These are phyloP conservation scores for Claviceps digitariae DNA, from an alignment of 2,329 filamentous ascomycete species.

Conservation along the genomic window DNA sequence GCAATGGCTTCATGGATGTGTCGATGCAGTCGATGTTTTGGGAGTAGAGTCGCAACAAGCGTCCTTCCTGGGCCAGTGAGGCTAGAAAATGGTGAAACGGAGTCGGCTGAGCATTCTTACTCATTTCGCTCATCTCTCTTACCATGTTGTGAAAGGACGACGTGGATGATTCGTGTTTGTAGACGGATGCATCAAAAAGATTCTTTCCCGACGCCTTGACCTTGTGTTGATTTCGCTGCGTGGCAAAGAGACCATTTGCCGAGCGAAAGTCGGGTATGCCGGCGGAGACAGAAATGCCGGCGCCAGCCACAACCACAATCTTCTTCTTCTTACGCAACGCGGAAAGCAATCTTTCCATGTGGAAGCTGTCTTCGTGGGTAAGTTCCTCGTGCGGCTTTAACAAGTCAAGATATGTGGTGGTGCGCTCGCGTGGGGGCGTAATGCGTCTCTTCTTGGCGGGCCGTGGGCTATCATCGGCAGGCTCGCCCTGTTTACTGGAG, in stretches of 20 bases:
- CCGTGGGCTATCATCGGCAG: slow-evolving; percentile 43
- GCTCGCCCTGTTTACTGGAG: slow-evolving; percentile 31
- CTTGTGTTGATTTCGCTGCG: slow-evolving; percentile 74
- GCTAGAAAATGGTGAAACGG: slow-evolving; percentile 89
- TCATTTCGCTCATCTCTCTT: slow-evolving; percentile 68
- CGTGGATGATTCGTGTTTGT: slow-evolving; percentile 80
- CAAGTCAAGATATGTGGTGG: slow-evolving; percentile 71
- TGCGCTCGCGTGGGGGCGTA: slow-evolving; percentile 48
- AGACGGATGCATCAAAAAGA: slow-evolving; percentile 93
- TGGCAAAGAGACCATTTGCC: slow-evolving; percentile 75
- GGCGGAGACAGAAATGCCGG: slow-evolving; percentile 91
- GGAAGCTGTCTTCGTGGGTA: slow-evolving; percentile 27
- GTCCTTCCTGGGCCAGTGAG: slow-evolving; percentile 73
- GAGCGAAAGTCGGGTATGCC: slow-evolving; percentile 97
- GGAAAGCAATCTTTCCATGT: slow-evolving; percentile 59
- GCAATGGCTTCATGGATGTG: slow-evolving; percentile 64
- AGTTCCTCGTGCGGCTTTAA: slow-evolving; percentile 35
- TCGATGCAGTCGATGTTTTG: slow-evolving; percentile 97
- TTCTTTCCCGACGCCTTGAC: slow-evolving; percentile 84
- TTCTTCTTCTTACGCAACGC: slow-evolving; percentile 81
- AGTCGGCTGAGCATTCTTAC: slow-evolving; percentile 65
- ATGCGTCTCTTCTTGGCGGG: slow-evolving; percentile 66
- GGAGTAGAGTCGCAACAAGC: slow-evolving; percentile 80
- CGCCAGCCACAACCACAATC: slow-evolving; percentile 91
- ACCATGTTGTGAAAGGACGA: slow-evolving; percentile 95